Evolutionary conservation across 768 basidiomycete species (phyloP).

Genomic region (Agaricus bisporus): DNA sequence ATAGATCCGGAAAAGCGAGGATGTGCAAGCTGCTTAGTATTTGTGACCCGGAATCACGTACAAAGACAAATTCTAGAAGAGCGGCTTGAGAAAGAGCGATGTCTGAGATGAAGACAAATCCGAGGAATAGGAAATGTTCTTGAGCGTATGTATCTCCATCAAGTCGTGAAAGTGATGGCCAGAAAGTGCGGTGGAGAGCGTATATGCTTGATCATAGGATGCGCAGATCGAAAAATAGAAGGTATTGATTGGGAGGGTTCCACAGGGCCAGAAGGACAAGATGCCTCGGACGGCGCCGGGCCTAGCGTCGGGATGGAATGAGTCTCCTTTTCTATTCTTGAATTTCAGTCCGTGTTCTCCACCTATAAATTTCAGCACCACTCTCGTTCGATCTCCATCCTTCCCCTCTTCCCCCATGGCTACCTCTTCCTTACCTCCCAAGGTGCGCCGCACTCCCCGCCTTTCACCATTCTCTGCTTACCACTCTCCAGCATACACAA

Average conservation of each 20-base stretch:
- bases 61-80: constrained; percentile 9
- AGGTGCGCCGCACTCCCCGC: constrained; percentile 15
- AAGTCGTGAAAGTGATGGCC: neutral
- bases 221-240: constrained; percentile 10
- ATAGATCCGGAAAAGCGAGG: constrained; percentile 3
- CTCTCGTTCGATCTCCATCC: constrained; percentile 11
- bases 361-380: constrained; percentile 6
- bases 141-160: constrained; percentile 5
- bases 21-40: constrained; percentile 3
- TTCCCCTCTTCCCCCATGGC: constrained; percentile 20
- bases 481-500: constrained; percentile 28
- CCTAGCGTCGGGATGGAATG: constrained; percentile 8
- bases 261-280: constrained; percentile 6
- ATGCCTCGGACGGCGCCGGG: constrained; percentile 10
- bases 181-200: constrained; percentile 1
- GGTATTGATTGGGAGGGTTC: constrained; percentile 9
- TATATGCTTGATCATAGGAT: constrained; percentile 6
- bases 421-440: constrained; percentile 24
- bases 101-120: constrained; percentile 1
- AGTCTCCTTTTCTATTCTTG: constrained; percentile 9
- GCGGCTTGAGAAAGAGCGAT: constrained; percentile 6
- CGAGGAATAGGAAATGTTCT: constrained; percentile 4
- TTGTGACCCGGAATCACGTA: constrained; percentile 8
- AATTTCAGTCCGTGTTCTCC: constrained; percentile 2
- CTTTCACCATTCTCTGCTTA: neutral